phyloP scores from a whole-genome alignment of 2,329 filamentous ascomycete species.

The Mycosphaerella sp. region DNA sequence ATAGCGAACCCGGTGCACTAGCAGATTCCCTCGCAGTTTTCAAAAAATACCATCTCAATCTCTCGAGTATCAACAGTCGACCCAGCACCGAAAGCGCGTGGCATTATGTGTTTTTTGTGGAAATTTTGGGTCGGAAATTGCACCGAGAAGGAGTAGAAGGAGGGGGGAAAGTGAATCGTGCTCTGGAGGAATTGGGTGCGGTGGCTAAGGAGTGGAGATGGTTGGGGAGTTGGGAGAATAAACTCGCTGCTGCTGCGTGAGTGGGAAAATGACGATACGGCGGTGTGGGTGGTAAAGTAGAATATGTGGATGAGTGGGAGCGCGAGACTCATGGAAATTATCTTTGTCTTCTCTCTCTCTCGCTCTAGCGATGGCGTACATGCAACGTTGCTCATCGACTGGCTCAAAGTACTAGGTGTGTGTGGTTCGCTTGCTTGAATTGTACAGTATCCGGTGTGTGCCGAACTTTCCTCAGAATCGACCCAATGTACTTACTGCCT shows the following conservation, averaged over 20 bases:
- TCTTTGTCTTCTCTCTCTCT: too few relatives aligned
- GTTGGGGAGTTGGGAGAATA: constrained; percentile 33
- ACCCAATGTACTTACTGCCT: too few relatives aligned
- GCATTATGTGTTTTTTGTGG: constrained; percentile 92
- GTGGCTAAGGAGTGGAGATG: constrained; percentile 60
- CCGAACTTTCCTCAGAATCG: too few relatives aligned
- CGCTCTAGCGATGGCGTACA: too few relatives aligned
- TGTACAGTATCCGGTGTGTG: too few relatives aligned
- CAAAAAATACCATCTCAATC: constrained; percentile 62
- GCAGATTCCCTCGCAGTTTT: constrained; percentile 77
- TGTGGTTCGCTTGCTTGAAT: too few relatives aligned
- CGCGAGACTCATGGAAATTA: background rate
- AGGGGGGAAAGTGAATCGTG: constrained; percentile 53
- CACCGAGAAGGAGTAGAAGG: constrained; percentile 28
- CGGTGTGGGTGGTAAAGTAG: background rate
- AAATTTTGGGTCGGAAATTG: constrained; percentile 63
- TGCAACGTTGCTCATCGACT: too few relatives aligned
- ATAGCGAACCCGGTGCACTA: constrained; percentile 66
- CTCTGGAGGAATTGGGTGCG: constrained; percentile 51
- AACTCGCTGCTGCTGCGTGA: background rate
- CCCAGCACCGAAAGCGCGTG: constrained; percentile 70
- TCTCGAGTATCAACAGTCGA: constrained; percentile 85
- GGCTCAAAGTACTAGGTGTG: too few relatives aligned
- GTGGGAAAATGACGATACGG: too few relatives aligned
- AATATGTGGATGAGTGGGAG: background rate